A percentile compares a stretch with the other conserved stretches of the same genome.
Conservation (phyloP, 1,284 basidiomycete genomes). For the Tilletia caries region DNA sequence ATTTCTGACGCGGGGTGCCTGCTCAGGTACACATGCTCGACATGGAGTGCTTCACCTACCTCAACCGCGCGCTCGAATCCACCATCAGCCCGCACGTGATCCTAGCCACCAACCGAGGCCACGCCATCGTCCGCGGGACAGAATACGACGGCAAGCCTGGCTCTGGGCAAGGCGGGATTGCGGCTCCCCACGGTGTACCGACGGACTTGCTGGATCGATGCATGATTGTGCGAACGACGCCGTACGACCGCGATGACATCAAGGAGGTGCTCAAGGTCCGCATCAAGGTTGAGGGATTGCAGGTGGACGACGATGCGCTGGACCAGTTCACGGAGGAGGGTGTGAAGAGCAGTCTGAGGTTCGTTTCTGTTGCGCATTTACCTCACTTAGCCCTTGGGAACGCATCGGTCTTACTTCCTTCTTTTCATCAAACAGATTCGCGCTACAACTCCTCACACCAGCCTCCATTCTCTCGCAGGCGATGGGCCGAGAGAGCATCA, state of each 20-base stretch:
- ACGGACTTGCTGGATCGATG: conserved; percentile 91
- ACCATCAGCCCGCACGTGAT: conserved; percentile 96
- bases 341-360: conserved; percentile 75
- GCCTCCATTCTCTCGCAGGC: conserved; percentile 81
- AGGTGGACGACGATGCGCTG: conserved; percentile 71
- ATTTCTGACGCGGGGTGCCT: neutral
- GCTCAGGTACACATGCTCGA: conserved; percentile 97
- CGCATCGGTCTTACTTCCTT: neutral
- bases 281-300: conserved; percentile 79
- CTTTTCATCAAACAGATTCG: conserved; percentile 64
- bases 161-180: conserved; percentile 66
- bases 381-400: neutral
- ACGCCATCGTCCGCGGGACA: conserved; percentile 85
- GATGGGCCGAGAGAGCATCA: conserved; percentile 74
- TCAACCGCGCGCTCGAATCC: conserved; percentile 91
- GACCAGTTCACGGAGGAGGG: conserved; percentile 80
- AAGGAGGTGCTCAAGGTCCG: conserved; percentile 81
- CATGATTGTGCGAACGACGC: conserved; percentile 90
- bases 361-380: neutral
- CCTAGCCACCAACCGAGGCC: conserved; percentile 90
- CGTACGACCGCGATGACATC: conserved; percentile 80
- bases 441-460: conserved; percentile 84
- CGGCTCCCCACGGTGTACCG: conserved; percentile 89
- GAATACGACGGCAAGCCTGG: conserved; percentile 53
- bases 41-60: conserved; percentile 97